Percentiles rank a stretch among this genome's conserved stretches.
Conservation (phyloP, 177 flowering plant genomes). For the Vitis hybrid region DNA sequence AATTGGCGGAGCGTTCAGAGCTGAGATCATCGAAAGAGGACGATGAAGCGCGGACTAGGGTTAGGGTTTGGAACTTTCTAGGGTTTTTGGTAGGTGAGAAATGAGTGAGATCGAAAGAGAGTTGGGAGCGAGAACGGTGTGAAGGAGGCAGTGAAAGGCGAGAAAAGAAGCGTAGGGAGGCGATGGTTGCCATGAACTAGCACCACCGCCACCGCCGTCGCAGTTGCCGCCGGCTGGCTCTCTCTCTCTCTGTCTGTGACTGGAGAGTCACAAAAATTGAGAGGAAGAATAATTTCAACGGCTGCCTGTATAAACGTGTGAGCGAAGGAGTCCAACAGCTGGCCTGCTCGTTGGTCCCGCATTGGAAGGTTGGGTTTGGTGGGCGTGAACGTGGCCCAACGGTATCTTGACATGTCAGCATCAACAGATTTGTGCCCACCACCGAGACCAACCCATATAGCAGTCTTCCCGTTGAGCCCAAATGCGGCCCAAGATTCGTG, state of each 20-base stretch:
- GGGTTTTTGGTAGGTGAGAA: slow-evolving; percentile 1
- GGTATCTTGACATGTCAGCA: too few relatives aligned
- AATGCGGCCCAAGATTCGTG: too few relatives aligned
- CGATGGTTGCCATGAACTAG: slow-evolving; percentile 21
- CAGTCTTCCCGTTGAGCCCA: too few relatives aligned
- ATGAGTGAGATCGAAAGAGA: not conserved
- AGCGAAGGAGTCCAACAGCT: too few relatives aligned
- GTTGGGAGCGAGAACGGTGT: not conserved
- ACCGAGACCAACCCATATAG: too few relatives aligned
- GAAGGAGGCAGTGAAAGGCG: not conserved
- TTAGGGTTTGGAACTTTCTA: slow-evolving; percentile 6
- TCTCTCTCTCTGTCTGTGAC: not conserved
- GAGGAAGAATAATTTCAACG: too few relatives aligned
- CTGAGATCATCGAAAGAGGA: slow-evolving; percentile 13
- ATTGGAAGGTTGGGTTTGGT: too few relatives aligned
- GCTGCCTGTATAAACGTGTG: too few relatives aligned
- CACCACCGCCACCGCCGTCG: slow-evolving; percentile 9
- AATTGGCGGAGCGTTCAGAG: not conserved
- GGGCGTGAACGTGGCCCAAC: too few relatives aligned
- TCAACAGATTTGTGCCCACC: too few relatives aligned
- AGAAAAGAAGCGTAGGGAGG: slow-evolving; percentile 13
- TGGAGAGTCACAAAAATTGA: too few relatives aligned
- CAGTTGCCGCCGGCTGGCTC: not conserved
- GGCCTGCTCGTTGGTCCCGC: not conserved
- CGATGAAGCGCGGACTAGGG: slow-evolving; percentile 4